These are phyloP conservation scores for Botrytis galanthina DNA, from an alignment of 2,329 filamentous ascomycete genomes.

Conservation along the genomic window DNA sequence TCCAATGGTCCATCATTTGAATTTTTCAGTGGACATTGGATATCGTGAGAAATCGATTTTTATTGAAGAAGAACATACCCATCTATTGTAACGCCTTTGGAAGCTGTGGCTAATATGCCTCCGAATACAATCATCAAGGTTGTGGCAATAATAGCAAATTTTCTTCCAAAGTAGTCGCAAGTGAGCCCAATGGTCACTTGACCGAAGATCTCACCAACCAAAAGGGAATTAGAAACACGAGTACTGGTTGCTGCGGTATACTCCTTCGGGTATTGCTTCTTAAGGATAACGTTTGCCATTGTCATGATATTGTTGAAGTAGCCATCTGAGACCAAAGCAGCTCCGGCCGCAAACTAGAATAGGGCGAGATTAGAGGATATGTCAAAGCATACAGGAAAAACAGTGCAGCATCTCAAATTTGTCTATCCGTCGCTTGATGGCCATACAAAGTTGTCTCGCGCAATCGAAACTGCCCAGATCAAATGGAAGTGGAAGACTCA, in stretches of 20 bases:
- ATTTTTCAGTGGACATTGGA: neutral
- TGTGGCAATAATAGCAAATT: conserved; percentile 46
- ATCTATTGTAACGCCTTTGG: conserved; percentile 45
- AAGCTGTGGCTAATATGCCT: conserved; percentile 44
- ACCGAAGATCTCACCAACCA: conserved; percentile 45
- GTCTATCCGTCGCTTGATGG: neutral
- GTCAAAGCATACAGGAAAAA: neutral
- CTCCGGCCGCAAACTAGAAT: conserved; percentile 34
- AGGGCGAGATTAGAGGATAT: neutral
- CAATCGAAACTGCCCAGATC: neutral
- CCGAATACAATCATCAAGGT: conserved; percentile 48
- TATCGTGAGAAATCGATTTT: neutral
- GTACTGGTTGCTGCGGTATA: conserved; percentile 39
- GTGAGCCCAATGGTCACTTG: conserved; percentile 44
- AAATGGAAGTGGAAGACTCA: conserved; percentile 4
- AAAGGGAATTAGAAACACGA: conserved; percentile 42
- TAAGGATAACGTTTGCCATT: conserved; percentile 39
- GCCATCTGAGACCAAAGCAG: conserved; percentile 39
- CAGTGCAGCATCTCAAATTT: neutral
- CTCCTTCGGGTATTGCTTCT: conserved; percentile 32
- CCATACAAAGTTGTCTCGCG: neutral
- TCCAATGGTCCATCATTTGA: no score
- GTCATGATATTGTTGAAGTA: conserved; percentile 41
- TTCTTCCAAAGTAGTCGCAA: conserved; percentile 48
- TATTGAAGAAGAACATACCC: conserved; percentile 26